phyloP scores from a whole-genome alignment of 202 grass and related monocot species.

The Eragrostis tef region DNA sequence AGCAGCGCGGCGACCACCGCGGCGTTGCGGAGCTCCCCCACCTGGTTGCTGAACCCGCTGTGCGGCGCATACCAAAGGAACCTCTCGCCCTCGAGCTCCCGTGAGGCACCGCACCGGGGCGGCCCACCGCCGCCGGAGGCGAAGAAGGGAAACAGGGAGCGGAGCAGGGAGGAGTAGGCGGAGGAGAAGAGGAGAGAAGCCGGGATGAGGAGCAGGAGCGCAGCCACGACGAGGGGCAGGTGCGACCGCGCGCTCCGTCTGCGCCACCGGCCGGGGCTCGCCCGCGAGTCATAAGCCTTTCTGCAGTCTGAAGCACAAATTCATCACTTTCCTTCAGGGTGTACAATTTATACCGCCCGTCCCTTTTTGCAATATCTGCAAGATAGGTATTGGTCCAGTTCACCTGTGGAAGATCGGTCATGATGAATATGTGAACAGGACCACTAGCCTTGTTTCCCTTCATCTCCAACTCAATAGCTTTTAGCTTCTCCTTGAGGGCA shows the following conservation, averaged over 20 bases:
- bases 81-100: constrained; percentile 55
- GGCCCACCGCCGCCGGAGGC: constrained; percentile 22
- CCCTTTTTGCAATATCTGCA: constrained; percentile 68
- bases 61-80: constrained; percentile 97
- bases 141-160: constrained; percentile 37
- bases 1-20: constrained; percentile 72
- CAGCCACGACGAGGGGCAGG: constrained; percentile 45
- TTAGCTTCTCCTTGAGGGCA: constrained; percentile 77
- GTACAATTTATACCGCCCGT: constrained; percentile 64
- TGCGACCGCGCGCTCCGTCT: constrained; percentile 59
- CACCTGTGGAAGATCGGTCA: constrained; percentile 82
- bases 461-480: constrained; percentile 53
- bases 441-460: constrained; percentile 41
- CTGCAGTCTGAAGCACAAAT: constrained; percentile 60
- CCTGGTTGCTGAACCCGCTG: constrained; percentile 96
- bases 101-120: constrained; percentile 39
- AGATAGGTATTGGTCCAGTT: constrained; percentile 86
- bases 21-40: constrained; percentile 83
- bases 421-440: constrained; percentile 80
- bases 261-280: constrained; percentile 73
- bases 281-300: constrained; percentile 75
- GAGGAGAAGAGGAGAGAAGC: constrained; percentile 47
- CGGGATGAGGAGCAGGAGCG: constrained; percentile 54
- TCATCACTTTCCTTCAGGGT: constrained; percentile 76
- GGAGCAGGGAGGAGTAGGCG: constrained; percentile 52